Percentiles rank a stretch among this genome's conserved stretches.
Conservation (phyloP, 371 early-diverging fungal genomes). For the Mucor sp. region DNA sequence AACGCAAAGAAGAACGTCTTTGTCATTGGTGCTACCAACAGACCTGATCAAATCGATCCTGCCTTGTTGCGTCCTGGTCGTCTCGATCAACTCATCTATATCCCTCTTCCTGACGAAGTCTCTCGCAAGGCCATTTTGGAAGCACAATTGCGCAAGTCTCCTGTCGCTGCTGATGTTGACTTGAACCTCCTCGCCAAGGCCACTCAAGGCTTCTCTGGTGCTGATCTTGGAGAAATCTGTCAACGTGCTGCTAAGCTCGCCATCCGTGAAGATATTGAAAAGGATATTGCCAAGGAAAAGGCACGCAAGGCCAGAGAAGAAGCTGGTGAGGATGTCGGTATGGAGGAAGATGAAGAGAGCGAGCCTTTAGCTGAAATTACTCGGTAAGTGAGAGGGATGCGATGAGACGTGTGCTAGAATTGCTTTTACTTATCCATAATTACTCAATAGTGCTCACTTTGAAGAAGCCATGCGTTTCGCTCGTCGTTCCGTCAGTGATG, state of each 20-base stretch:
- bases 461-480: conserved; percentile 98
- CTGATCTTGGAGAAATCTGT: conserved; percentile 99
- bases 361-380: conserved; percentile 90
- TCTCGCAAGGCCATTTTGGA: conserved; percentile 91
- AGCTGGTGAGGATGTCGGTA: conserved; percentile 68
- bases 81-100: conserved; percentile 99
- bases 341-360: conserved; percentile 81
- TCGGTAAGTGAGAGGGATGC: conserved; percentile 30
- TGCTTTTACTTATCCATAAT: not conserved
- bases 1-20: conserved; percentile 99
- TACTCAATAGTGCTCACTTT: conserved; percentile 79
- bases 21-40: conserved; percentile 99
- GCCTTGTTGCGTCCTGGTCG: conserved; percentile 91
- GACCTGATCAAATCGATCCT: conserved; percentile 40
- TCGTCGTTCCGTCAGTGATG: conserved; percentile 95
- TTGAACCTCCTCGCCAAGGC: conserved; percentile 86
- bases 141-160: conserved; percentile 98
- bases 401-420: not conserved
- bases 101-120: conserved; percentile 96
- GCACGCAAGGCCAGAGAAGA: conserved; percentile 71
- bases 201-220: conserved; percentile 99
- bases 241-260: conserved; percentile 99
- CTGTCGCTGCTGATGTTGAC: conserved; percentile 88
- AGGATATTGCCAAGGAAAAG: conserved; percentile 80
- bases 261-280: conserved; percentile 98